Conservation (phyloP, 2,329 filamentous ascomycete genomes). For the Venturia pyrina region DNA sequence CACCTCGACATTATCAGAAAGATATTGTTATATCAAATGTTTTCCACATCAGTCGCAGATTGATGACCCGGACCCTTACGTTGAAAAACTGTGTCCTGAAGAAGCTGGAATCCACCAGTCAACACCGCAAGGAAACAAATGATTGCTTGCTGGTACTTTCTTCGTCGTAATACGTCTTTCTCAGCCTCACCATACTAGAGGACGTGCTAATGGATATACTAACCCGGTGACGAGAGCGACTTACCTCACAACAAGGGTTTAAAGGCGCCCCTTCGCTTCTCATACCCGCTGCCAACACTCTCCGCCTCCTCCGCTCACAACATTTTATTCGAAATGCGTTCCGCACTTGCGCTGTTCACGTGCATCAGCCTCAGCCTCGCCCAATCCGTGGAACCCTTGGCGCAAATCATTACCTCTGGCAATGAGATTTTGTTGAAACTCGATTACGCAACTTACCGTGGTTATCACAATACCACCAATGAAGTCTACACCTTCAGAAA, state of each 20-base stretch:
- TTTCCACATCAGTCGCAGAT: background rate
- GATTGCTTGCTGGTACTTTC: background rate
- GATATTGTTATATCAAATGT: background rate
- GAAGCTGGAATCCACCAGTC: background rate
- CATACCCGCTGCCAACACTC: background rate
- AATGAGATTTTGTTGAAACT: slow-evolving; percentile 3
- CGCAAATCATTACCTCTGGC: background rate
- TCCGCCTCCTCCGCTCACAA: background rate
- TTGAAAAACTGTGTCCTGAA: background rate
- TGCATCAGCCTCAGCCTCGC: background rate
- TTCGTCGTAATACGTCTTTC: background rate
- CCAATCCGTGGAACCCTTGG: background rate
- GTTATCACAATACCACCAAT: background rate
- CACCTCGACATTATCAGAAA: background rate
- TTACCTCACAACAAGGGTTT: background rate
- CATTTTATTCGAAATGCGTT: background rate
- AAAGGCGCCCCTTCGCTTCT: background rate
- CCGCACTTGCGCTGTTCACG: background rate
- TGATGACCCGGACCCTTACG: background rate
- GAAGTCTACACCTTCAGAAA: too few species aligned
- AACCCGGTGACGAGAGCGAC: background rate
- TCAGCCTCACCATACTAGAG: background rate
- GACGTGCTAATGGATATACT: background rate
- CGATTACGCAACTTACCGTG: background rate
- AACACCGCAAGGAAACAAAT: background rate